Evolutionary conservation across 495 filamentous ascomycete genomes (phyloP), one percentile per base, ranked within the genome.

Genomic region (Daldinia loculata): DNA sequence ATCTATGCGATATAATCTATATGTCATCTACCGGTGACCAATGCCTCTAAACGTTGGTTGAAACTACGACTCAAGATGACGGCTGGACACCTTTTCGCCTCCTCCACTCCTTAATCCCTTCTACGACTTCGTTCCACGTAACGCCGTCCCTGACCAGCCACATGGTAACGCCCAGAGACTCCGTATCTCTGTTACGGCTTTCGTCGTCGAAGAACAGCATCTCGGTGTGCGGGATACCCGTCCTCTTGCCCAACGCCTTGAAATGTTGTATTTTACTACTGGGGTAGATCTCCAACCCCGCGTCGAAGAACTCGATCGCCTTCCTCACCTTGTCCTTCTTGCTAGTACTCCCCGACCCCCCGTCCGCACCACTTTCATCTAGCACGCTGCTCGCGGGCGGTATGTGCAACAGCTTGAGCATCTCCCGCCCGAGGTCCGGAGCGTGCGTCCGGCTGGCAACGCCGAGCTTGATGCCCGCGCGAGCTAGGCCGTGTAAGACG

Each of bases 171-270:
- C 94, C 94, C 57, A 97, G 69, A 57, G 84, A 89, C 82, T 95
- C 92, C 0, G 97, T 95, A 78, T 97, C 92, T 39, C 85, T 81
- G 77, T 99, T 99, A 66, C 95, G 82, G 51, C 84, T 80, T 86
- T 99, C 95, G 69, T 99, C 95, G 72, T 99, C 95, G 74, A 98
- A 99, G 73, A 99, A 99, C 66, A 99, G 75, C 92, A 98, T 97
- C 51, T 98, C 92, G 48, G 88, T 84, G 74, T 89, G 97, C 53
- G 80, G 79, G 17, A 92, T 75, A 52, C 89, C 88, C 26, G 89
- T 92, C 24, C 86, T 80, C 79, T 90, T 87, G 2, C 90, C 83
- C 58, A 99, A 81, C 12, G 84, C 80, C 70, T 88, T 81, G 69
- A 99, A 96, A 79, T 99, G 95, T 76, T 88, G 86, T 17, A 90